A percentile compares a stretch with the other conserved stretches of the same genome.
Conservation (phyloP, 2,329 filamentous ascomycete genomes). For the Phialemoniopsis sp. region DNA sequence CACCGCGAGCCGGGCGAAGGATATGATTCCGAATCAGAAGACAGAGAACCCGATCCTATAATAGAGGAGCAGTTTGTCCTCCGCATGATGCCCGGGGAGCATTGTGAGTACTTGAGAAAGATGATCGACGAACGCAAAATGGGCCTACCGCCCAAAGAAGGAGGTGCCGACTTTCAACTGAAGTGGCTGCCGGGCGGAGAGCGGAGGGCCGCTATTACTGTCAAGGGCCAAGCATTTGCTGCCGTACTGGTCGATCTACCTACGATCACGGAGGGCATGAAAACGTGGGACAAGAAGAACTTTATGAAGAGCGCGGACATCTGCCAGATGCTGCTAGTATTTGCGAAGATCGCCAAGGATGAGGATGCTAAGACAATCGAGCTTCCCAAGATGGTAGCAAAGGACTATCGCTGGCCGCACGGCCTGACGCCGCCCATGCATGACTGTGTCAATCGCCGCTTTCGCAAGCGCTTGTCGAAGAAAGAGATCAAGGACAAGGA, state of each 20-base stretch:
- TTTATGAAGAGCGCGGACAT: conserved; percentile 89
- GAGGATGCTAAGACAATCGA: conserved; percentile 61
- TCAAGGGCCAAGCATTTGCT: conserved; percentile 69
- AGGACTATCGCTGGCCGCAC: conserved; percentile 72
- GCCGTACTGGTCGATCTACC: conserved; percentile 79
- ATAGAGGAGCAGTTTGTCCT: conserved; percentile 89
- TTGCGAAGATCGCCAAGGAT: conserved; percentile 63
- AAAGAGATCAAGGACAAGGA: conserved; percentile 85
- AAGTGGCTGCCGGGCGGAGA: conserved; percentile 73
- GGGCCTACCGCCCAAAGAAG: conserved; percentile 57
- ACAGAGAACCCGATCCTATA: conserved; percentile 79
- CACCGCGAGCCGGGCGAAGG: conserved; percentile 75
- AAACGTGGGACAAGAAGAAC: conserved; percentile 84
- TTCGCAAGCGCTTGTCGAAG: conserved; percentile 77
- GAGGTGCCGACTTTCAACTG: conserved; percentile 74
- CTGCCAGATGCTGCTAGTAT: conserved; percentile 82
- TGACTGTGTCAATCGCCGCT: conserved; percentile 76
- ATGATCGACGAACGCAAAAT: conserved; percentile 75
- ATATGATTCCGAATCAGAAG: conserved; percentile 94
- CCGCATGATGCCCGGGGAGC: conserved; percentile 80
- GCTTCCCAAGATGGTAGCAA: conserved; percentile 69
- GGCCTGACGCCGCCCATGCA: conserved; percentile 86
- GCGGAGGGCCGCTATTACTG: conserved; percentile 66
- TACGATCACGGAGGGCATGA: conserved; percentile 86
- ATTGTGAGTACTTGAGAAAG: conserved; percentile 77